Evolutionary conservation across 2,329 filamentous ascomycete species (phyloP), one percentile per base, ranked within the genome.

Genomic region (Bisporella sp.): DNA sequence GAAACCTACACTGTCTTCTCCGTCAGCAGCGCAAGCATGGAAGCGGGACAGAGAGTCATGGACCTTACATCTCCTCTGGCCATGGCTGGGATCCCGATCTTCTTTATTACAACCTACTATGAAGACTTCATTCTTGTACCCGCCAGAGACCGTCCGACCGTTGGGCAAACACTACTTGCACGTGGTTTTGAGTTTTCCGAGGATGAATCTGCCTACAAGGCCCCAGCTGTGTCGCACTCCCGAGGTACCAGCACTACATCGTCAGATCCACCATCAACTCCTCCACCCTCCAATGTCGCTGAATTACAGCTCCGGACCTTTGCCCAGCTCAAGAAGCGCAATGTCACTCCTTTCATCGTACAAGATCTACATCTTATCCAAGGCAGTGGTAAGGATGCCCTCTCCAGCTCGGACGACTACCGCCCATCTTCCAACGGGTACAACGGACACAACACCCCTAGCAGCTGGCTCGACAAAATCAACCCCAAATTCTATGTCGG

Each of bases 21-120:
- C 55, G 89, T 99, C 53, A 89, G 89, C 55, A 90, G 88, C 56
- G 87, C 91, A 59, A 90, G 91, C 6, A 83, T 96, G 60, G 91
- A 96, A 65, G 91, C 92, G 7, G 91, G 90, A 5, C 89, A 91
- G 60, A 81, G 91, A 50, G 92, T 99, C 5, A 80, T 96, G 60
- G 92, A 97, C 64, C 70, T 99, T 54, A 96, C 91, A 6, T 91
- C 85, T 48, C 93, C 92, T 5, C 76, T 97, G 32, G 92, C 93
- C 31, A 77, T 96, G 65, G 92, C 92, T 46, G 89, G 89, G 60
- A 93, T 97, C 47, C 88, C 92, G 48, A 95, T 99, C 64, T 96
- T 97, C 74, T 97, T 97, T 77, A 95, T 96, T 67, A 96, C 92
- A 4, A 96, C 90, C 32, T 99, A 97, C 70, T 97, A 95, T 70